Conservation (phyloP, 345 rosid species). For the Trapa bicornis region DNA sequence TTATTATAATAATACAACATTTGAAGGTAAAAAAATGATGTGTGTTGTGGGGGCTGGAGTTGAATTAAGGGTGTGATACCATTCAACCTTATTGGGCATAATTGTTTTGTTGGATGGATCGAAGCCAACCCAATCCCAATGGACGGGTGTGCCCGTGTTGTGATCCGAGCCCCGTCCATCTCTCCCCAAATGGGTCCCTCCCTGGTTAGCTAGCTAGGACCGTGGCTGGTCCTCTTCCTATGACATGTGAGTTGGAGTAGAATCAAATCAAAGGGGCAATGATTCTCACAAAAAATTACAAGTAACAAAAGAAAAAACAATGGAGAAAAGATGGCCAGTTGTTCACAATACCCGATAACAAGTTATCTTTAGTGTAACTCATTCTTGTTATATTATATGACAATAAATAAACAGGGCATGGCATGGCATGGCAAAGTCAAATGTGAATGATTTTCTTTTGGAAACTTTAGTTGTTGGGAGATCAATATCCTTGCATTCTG, state of each 20-base stretch:
- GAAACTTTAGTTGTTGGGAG: conserved; percentile 57
- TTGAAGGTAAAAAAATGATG: too few species aligned
- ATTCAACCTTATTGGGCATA: too few species aligned
- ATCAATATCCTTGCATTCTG: conserved; percentile 97
- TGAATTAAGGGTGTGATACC: too few species aligned
- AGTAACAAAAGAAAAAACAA: not conserved
- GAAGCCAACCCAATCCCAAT: too few species aligned
- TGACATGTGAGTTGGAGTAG: not conserved
- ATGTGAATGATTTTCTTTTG: conserved; percentile 22
- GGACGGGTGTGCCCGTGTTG: too few species aligned
- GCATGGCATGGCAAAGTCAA: conserved; percentile 45
- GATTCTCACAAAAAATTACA: not conserved
- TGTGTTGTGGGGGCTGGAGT: too few species aligned
- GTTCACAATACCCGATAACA: not conserved
- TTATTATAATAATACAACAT: too few species aligned
- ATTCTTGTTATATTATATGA: not conserved
- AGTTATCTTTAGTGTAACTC: not conserved
- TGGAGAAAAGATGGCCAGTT: not conserved
- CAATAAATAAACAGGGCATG: conserved; percentile 47
- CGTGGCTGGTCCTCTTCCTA: not conserved
- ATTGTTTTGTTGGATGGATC: too few species aligned
- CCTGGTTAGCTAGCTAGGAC: too few species aligned
- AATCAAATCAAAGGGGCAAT: not conserved
- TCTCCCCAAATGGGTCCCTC: too few species aligned
- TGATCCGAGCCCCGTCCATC: too few species aligned